These are phyloP conservation scores for Arxiozyma telluris DNA, from an alignment of 1,139 yeast species.

Conservation along the genomic window DNA sequence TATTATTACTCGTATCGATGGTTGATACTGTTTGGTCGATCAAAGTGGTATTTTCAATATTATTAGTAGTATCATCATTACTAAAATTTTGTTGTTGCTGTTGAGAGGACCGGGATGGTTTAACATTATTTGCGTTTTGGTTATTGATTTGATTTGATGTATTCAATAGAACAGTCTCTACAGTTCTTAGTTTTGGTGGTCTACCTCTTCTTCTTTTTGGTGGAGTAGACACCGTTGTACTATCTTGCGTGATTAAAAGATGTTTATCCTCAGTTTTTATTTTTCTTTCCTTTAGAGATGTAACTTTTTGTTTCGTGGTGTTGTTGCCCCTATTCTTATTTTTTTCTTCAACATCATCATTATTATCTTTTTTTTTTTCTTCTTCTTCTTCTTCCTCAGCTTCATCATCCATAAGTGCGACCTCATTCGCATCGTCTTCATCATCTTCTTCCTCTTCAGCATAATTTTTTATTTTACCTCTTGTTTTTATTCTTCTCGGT, in stretches of 20 bases:
- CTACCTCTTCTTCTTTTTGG: conserved; percentile 26
- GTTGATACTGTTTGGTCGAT: background rate
- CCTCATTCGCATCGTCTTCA: too few relatives aligned
- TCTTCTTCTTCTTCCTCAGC: background rate
- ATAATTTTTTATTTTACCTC: background rate
- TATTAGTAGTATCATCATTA: background rate
- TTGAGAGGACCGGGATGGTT: background rate
- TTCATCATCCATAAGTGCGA: too few relatives aligned
- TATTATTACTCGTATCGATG: background rate
- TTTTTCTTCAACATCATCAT: background rate
- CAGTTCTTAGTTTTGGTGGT: conserved; percentile 29
- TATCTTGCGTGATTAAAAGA: background rate
- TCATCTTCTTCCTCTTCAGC: background rate
- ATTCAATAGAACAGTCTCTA: conserved; percentile 16
- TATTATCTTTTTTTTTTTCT: background rate
- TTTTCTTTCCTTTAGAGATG: background rate
- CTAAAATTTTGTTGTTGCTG: background rate
- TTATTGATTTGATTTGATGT: conserved; percentile 1
- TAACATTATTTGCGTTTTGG: background rate
- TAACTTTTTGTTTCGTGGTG: background rate
- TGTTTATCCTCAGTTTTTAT: background rate
- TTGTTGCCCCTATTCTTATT: background rate
- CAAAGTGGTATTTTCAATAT: background rate
- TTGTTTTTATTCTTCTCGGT: background rate
- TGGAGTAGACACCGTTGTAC: conserved; percentile 1